Evolutionary conservation across 208 protist species (phyloP).

Genomic region (Crithidia brevicula): DNA sequence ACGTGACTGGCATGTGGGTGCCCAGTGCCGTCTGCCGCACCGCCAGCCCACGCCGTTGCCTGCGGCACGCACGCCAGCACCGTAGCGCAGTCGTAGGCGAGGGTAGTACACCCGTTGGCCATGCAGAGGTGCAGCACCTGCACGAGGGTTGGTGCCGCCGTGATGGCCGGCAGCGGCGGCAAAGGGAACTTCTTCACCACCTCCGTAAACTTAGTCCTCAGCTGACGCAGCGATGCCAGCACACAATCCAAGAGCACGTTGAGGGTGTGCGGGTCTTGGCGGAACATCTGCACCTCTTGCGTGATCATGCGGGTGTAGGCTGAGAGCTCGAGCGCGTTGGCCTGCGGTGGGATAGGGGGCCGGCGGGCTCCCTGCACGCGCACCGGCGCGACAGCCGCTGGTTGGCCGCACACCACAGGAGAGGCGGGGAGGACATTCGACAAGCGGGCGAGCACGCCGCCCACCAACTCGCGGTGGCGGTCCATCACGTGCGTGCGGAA

Average conservation of each 20-base stretch:
- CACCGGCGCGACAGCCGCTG: slow-evolving; percentile 23
- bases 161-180: slow-evolving; percentile 74
- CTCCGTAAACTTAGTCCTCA: slow-evolving; percentile 40
- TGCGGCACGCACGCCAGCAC: slow-evolving; percentile 57
- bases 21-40: background rate
- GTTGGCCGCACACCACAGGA: slow-evolving; percentile 24
- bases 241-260: slow-evolving; percentile 56
- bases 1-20: slow-evolving; percentile 3
- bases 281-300: slow-evolving; percentile 65
- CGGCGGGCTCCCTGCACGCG: slow-evolving; percentile 24
- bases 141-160: slow-evolving; percentile 41
- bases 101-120: slow-evolving; percentile 65
- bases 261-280: slow-evolving; percentile 62
- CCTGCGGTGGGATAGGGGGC: slow-evolving; percentile 27
- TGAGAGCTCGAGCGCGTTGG: slow-evolving; percentile 46
- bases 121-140: slow-evolving; percentile 83
- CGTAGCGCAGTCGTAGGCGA: slow-evolving; percentile 58
- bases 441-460: slow-evolving; percentile 46
- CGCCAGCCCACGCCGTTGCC: slow-evolving; percentile 1
- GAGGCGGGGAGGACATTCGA: slow-evolving; percentile 42
- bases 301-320: slow-evolving; percentile 54
- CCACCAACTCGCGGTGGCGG: slow-evolving; percentile 65
- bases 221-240: slow-evolving; percentile 43
- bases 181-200: slow-evolving; percentile 42
- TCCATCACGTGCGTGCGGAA: slow-evolving; percentile 64